Evolutionary conservation across 2,329 filamentous ascomycete genomes (phyloP).

Genomic region (Cladophialophora yegresii): DNA sequence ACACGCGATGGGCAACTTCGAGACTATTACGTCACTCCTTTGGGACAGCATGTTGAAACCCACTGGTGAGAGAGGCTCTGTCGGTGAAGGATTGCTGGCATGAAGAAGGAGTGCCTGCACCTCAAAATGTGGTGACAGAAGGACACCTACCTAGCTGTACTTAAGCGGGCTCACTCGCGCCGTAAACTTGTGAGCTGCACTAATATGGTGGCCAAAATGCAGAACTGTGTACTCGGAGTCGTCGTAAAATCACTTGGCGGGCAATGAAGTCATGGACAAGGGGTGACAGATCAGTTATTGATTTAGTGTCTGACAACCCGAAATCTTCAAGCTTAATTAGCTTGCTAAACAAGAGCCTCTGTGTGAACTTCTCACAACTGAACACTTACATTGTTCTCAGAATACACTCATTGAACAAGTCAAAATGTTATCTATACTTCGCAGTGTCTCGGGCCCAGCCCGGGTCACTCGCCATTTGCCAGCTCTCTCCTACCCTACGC

Average conservation of each 20-base stretch:
- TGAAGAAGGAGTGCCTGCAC: neutral
- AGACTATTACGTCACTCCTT: constrained; percentile 12
- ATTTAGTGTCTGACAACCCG: neutral
- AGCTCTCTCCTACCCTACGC: constrained; percentile 9
- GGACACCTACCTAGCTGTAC: neutral
- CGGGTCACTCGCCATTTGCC: constrained; percentile 18
- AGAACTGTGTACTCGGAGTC: neutral
- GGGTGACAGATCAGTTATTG: neutral
- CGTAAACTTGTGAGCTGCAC: neutral
- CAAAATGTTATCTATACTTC: constrained; percentile 23
- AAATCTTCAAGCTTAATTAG: neutral
- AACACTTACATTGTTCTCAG: neutral
- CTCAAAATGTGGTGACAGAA: neutral
- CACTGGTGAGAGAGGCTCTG: neutral
- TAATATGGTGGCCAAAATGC: neutral
- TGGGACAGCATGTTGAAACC: neutral
- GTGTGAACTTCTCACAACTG: neutral
- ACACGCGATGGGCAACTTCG: constrained; percentile 8
- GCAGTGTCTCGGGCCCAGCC: constrained; percentile 14
- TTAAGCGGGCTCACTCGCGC: neutral
- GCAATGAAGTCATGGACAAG: neutral
- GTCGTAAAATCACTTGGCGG: neutral
- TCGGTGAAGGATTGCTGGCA: neutral
- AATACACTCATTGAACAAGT: neutral
- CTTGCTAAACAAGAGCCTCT: neutral